Base-by-base conservation (phyloP, 495 filamentous ascomycete species). In the Xylaria sp. region DNA sequence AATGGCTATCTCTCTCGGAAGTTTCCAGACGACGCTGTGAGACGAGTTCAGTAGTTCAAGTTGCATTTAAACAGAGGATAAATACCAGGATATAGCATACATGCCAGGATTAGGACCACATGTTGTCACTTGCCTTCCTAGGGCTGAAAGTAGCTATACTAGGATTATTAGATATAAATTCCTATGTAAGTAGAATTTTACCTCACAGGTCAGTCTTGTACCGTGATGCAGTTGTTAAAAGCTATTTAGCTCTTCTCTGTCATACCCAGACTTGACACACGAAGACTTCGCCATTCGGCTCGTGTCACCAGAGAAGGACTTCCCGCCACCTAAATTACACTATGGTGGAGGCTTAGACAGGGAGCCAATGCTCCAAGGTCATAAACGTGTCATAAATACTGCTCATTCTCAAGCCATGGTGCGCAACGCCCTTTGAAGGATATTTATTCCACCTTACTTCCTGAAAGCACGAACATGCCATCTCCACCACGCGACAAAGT, bases 401-500 rank as follows among this genome's bases (percentile, higher is more conserved):
- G 43, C 11, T 31, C 19, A 14, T 26, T 7, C 29, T 48, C 43
- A n/a, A 24, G 26, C 41, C 59, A 26, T 14, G 33, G 17, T 37
- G 7, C 11, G 33, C 1, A 29, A 19, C n/a, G 21, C 33, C 19
- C 35, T 41, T 43, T 14, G 14, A 40, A 31, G n/a, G n/a, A n/a
- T n/a, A 2, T n/a, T 8, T 12, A 8, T 21, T 26, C 52, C n/a
- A n/a, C 66, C 1, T 12, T 79, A 86, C 66, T 83, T 80, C 58
- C 85, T 76, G 59, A 84, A 87, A 21, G 87, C 86, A 61, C 79
- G 81, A 33, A 81, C 79, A 69, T 88, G 81, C 61, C 85, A 77
- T 72, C 82, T 81, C 95, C 95, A 98, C 95, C 95, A 98, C 31
- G 84, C 88, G 37, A 83, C 84, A 75, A 98, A 97, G 70, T 94